Base-by-base conservation (phyloP, 257 asterid species). In the Lycium barbarum region DNA sequence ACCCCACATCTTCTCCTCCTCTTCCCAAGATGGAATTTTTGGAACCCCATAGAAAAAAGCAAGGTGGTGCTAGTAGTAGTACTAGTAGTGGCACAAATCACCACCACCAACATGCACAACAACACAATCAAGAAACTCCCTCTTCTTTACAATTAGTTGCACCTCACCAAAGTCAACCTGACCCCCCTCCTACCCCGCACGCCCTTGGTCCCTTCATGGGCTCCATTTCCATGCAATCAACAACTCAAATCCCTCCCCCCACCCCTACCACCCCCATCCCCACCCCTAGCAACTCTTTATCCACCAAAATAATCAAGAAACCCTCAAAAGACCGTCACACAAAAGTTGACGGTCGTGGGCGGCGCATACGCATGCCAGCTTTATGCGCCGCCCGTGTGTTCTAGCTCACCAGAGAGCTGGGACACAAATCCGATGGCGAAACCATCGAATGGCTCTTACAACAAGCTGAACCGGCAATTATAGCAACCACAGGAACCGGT, bases 281-380 rank as follows among this genome's bases (percentile, higher is more conserved):
- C 4, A 68, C 81, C 53, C 5, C 85, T 49, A 40, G 79, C 57
- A 65, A 63, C 63, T 2, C 54, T 66, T 20, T 36, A 43, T 20
- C 84, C 0, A 63, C 62, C 26, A 82, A 82, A 6, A 79, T 47
- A 12, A 78, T 17, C 43, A 82, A 82, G 79, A 82, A 82, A 45
- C 91, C 88, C 2, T 89, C 91, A 22, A 89, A 89, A 33, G 91
- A 89, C 88, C 86, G 91, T 6, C 91, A 89, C 36, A 87, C 90
- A 1, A 89, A 89, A 83, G 91, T 89, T 5, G 90, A 89, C n/a
- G 91, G 90, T 51, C 85, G 89, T 5, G 90, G 90, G 1, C 74
- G 91, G 83, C 88, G 91, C 26, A 87, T 89, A 12, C 91, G 91
- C 7, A 89, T 89, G 90, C 88, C 91, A 13, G 90, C 91, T 22